Evolutionary conservation across 2,329 filamentous ascomycete genomes (phyloP).

Genomic region (Neofusicoccum kwambonambiense): DNA sequence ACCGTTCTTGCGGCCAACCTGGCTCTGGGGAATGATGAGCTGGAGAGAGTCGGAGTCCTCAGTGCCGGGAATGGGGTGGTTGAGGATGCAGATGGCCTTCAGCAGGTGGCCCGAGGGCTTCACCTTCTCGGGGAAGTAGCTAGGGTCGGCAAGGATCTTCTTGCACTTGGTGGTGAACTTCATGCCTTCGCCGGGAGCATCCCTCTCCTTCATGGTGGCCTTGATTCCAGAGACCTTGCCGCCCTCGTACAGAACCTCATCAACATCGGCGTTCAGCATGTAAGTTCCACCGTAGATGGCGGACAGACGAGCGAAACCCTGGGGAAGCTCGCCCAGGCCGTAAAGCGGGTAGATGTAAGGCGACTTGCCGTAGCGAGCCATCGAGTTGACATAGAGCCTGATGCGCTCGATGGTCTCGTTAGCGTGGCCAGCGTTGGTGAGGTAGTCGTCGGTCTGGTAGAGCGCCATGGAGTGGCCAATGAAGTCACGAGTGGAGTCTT

Average conservation of each 20-base stretch:
- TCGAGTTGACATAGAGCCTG: constrained; percentile 93
- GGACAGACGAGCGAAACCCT: constrained; percentile 94
- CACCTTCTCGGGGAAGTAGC: constrained; percentile 91
- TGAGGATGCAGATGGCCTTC: constrained; percentile 95
- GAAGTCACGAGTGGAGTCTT: constrained; percentile 86
- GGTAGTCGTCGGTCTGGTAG: constrained; percentile 86
- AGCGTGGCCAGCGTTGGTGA: constrained; percentile 68
- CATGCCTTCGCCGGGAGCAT: constrained; percentile 72
- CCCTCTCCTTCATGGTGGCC: constrained; percentile 89
- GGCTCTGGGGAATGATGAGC: constrained; percentile 95
- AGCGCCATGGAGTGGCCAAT: constrained; percentile 98
- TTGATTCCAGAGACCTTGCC: constrained; percentile 93
- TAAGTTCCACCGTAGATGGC: constrained; percentile 99
- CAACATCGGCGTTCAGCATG: constrained; percentile 95
- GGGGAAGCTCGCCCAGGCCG: constrained; percentile 92
- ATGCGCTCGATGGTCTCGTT: constrained; percentile 89
- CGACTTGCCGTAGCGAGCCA: constrained; percentile 95
- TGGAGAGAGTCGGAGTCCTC: constrained; percentile 86
- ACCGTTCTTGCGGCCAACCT: constrained; percentile 96
- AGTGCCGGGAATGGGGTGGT: constrained; percentile 89
- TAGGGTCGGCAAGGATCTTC: constrained; percentile 93
- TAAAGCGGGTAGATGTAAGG: constrained; percentile 99
- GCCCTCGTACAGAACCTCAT: constrained; percentile 82
- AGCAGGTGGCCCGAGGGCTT: constrained; percentile 85
- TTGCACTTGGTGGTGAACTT: constrained; percentile 95